Evolutionary conservation across 768 basidiomycete species (phyloP), one percentile per base, ranked within the genome.

Genomic region (Hydnomerulius pinastri): DNA sequence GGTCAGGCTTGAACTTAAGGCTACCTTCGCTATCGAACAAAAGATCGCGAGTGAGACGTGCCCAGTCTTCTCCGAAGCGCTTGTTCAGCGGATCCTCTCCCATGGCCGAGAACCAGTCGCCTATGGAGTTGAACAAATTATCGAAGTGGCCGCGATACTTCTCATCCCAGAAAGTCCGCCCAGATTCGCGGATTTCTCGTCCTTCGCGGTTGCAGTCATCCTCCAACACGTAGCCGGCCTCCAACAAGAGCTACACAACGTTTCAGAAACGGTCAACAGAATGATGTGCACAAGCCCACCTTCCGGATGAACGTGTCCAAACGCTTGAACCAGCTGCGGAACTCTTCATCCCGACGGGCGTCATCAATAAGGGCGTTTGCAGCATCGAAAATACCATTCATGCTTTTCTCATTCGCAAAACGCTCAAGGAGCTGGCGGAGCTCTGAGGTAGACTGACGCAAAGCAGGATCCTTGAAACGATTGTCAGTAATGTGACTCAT

Each of bases 391-490:
- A 96, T 78, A 25, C 76, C 67, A 49, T 85, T 74, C 69, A 94
- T 78, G 32, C 81, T 82, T 58, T 72, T 64, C 45, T 79, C 81
- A 59, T 91, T 86, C 6, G 95, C 95, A 65, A 98, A 94, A 18
- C 96, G 86, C 69, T 98, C 94, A 35, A 97, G 82, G 10, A 98
- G 76, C 1, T 83, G 86, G 39, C 90, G 84, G 24, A 94, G 77
- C 62, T 92, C 83, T 32, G 64, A 54, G 21, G 78, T 75, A 11
- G 87, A 78, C 29, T 76, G 69, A 40, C 79, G 72, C 60, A 95
- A 73, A 5, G 75, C 65, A 2, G 77, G 71, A 57, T 91, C 82
- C 72, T 82, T n/a, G n/a, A 62, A 54, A 21, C 56, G 18, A 11
- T 0, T 4, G 12, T 62, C 35, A 48, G 43, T n/a, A n/a, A 9